Evolutionary conservation across 306 rosid species (phyloP), one percentile per base, ranked within the genome.

Genomic region (Begonia masoniana): DNA sequence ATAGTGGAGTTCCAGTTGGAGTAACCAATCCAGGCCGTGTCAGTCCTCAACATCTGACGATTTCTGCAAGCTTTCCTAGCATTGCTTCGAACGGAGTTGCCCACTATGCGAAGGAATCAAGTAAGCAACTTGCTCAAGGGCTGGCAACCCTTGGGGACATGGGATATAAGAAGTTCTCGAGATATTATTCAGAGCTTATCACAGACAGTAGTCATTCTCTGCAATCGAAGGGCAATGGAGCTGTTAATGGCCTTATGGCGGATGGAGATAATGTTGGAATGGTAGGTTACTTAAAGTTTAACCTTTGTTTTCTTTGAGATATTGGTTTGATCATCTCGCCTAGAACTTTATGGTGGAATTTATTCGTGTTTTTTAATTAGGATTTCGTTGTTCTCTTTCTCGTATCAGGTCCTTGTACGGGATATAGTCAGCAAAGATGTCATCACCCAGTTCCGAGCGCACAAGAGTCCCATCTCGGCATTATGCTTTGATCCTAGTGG

Each of bases 401-500:
- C 50, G 9, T 60, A 31, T 74, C 78, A 91, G 99, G 96, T 86
- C 58, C 78, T 92, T 70, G 82, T 92, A 59, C 83, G 77, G 71
- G 96, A 92, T 64, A 77, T 83, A 55, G 77, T 86, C 65, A 72
- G 82, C 52, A 92, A 83, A 78, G 69, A 47, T 9, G 76, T 92
- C 56, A 63, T 92, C 68, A 68, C 95, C 9, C 96, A 92, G 73
- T 78, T 92, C 73, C 76, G 76, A 46, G 96, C 99, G 0, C 99
- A 92, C 79, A 82, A 62, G 65, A 87, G 99, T 76, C 88, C 99
- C 1, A 83, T 92, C 68, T 92, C 96, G 35, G 96, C 99, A 11
- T 65, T 92, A 69, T 72, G 89, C 78, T 92, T 83, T 66, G 96
- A 92, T 75, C 93, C 95, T 41, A 92, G 96, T 51, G 96, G 99